phyloP scores from a whole-genome alignment of 305 asterid genomes.

The Stenogyne calaminthoides region DNA sequence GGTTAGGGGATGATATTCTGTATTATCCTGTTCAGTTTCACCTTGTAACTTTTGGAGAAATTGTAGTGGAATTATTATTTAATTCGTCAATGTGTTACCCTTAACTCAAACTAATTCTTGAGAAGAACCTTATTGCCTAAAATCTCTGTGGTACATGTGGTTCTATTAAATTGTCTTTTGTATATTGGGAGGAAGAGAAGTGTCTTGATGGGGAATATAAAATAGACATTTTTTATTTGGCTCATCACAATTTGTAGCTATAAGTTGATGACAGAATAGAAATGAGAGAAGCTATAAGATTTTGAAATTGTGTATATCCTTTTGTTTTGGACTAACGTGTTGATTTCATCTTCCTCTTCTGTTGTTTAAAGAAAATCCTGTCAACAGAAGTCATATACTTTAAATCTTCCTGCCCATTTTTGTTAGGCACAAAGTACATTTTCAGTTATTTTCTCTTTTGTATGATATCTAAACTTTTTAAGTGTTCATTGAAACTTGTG shows the following conservation, averaged over 20 bases:
- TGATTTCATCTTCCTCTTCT: background rate
- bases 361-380: background rate
- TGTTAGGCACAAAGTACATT: background rate
- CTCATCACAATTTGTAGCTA: background rate
- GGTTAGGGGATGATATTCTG: background rate
- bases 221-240: slow-evolving; percentile 1
- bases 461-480: background rate
- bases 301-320: background rate
- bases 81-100: slow-evolving; percentile 5
- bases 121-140: background rate
- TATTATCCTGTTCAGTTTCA: background rate
- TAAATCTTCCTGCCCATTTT: background rate
- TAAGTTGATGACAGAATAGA: slow-evolving; percentile 5
- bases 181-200: background rate
- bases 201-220: background rate
- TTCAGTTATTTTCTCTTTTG: slow-evolving; percentile 8
- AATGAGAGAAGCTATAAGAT: background rate
- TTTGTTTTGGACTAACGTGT: background rate
- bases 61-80: background rate
- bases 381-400: background rate
- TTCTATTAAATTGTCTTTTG: background rate
- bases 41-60: background rate
- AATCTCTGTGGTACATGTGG: background rate
- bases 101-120: slow-evolving; percentile 2
- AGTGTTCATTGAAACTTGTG: slow-evolving; percentile 21